Evolutionary conservation across 2,329 filamentous ascomycete genomes (phyloP), one percentile per base, ranked within the genome.

Genomic region (Ophiostoma sp.): DNA sequence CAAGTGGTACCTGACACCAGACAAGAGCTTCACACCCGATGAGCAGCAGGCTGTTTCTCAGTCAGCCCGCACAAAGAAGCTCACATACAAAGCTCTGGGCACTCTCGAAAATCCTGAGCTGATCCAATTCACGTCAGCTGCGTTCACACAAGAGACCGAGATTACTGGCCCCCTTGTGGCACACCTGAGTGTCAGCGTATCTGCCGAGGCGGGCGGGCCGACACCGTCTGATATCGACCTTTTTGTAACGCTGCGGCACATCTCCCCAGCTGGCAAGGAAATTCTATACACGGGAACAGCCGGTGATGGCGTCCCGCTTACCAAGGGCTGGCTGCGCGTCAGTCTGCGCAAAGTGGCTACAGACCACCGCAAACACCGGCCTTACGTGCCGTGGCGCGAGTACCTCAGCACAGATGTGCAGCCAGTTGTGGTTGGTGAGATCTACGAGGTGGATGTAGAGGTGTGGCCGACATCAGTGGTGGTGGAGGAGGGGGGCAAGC

Each of bases 121-220:
- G 0, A 73, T 91, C 0, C 84, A 85, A 60, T 91, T 91, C 76
- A 81, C 79, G 0, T 89, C 85, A 0, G 70, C 80, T 0, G 79
- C 86, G 0, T 90, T 91, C 71, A 81, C 83, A n/a, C 72, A 80
- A 7, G 87, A 91, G 74, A 89, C 85, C 0, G 90, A 92, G 75
- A 86, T 92, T 69, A 92, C 90, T 0, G 90, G 90, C 0, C 87
- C 91, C 75, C 80, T 90, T 36, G 81, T 86, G 0, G 88, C 87
- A 0, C 88, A 87, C 73, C 80, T 92, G 4, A 60, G 57, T 23
- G 71, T 73, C 41, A 86, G 87, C 72, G 85, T 90, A 20, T 69
- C 68, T 5, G 54, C 27, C 1, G 68, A 0, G 13, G n/a, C 31
- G 2, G 15, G 39, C 4, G 54, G 68, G 13, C 74, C 74, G 1